Evolutionary conservation across 2,329 filamentous ascomycete genomes (phyloP).

Genomic region (Blumeria graminis): DNA sequence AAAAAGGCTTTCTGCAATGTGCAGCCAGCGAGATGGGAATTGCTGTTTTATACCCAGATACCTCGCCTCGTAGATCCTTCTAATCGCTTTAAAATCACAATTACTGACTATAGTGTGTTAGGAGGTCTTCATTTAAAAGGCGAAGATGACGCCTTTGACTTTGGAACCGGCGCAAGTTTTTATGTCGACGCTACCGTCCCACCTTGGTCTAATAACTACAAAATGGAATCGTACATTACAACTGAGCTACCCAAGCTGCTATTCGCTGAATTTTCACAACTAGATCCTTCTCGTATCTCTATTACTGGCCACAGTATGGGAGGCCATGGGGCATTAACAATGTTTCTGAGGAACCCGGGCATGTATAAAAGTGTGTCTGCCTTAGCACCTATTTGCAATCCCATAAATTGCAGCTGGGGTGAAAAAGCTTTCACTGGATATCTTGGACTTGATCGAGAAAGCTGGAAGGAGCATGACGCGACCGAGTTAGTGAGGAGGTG

Average conservation of each 20-base stretch:
- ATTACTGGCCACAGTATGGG: slow-evolving; percentile 96
- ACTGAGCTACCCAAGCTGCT: slow-evolving; percentile 60
- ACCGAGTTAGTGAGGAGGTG: slow-evolving; percentile 66
- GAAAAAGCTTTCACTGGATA: slow-evolving; percentile 89
- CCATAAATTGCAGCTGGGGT: slow-evolving; percentile 69
- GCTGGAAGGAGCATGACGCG: slow-evolving; percentile 78
- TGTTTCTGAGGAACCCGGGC: slow-evolving; percentile 80
- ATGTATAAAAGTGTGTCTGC: slow-evolving; percentile 75
- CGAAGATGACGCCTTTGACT: slow-evolving; percentile 77
- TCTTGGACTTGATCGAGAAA: slow-evolving; percentile 47
- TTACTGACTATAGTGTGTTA: slow-evolving; percentile 11
- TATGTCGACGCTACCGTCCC: slow-evolving; percentile 66
- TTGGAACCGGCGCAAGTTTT: slow-evolving; percentile 79
- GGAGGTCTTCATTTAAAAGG: slow-evolving; percentile 56
- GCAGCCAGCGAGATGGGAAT: slow-evolving; percentile 58
- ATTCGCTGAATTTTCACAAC: slow-evolving; percentile 43
- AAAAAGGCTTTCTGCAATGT: slow-evolving; percentile 80
- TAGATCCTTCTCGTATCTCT: slow-evolving; percentile 48
- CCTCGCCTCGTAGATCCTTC: slow-evolving; percentile 43
- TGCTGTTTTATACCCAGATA: slow-evolving; percentile 89
- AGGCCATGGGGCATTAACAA: slow-evolving; percentile 76
- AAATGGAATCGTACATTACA: slow-evolving; percentile 89
- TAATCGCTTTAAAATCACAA: not conserved
- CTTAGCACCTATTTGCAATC: slow-evolving; percentile 79
- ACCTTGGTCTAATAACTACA: slow-evolving; percentile 58